Conservation (phyloP, 78 protist species). For the Dictyostelium purpureum region DNA sequence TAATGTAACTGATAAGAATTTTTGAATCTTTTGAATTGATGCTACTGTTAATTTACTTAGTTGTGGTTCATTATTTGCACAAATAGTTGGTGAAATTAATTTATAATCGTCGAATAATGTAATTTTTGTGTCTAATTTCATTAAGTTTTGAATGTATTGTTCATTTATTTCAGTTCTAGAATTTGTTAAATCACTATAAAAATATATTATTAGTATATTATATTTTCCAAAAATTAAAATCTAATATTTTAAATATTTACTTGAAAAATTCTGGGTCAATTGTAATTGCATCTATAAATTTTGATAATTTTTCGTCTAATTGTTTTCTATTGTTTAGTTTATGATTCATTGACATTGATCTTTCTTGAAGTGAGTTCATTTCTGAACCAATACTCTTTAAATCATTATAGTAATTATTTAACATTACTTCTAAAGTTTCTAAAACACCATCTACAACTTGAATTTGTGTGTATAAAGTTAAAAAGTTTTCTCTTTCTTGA, state of each 20-base stretch:
- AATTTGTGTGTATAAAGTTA: constrained; percentile 43
- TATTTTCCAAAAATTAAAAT: neutral
- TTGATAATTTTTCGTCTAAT: constrained; percentile 17
- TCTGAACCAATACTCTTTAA: constrained; percentile 64
- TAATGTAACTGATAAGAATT: constrained; percentile 5
- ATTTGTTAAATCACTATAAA: constrained; percentile 33
- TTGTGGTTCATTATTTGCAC: constrained; percentile 58
- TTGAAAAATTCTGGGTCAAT: constrained; percentile 13
- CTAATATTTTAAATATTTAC: neutral
- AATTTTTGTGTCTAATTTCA: constrained; percentile 43
- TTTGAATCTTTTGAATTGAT: constrained; percentile 54
- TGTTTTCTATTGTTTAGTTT: constrained; percentile 70
- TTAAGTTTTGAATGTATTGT: constrained; percentile 16
- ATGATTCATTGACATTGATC: constrained; percentile 54
- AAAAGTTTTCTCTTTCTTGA: constrained; percentile 46
- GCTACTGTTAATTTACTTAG: constrained; percentile 64
- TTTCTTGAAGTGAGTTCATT: constrained; percentile 54
- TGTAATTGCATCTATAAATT: constrained; percentile 29
- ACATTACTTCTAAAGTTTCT: constrained; percentile 24
- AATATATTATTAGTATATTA: neutral
- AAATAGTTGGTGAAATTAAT: constrained; percentile 26
- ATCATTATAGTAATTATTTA: constrained; percentile 46
- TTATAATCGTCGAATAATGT: constrained; percentile 69
- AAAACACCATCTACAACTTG: constrained; percentile 46
- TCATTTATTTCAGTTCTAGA: constrained; percentile 24